Conservation (phyloP, 2,329 filamentous ascomycete species). For the Lachnellula arida region DNA sequence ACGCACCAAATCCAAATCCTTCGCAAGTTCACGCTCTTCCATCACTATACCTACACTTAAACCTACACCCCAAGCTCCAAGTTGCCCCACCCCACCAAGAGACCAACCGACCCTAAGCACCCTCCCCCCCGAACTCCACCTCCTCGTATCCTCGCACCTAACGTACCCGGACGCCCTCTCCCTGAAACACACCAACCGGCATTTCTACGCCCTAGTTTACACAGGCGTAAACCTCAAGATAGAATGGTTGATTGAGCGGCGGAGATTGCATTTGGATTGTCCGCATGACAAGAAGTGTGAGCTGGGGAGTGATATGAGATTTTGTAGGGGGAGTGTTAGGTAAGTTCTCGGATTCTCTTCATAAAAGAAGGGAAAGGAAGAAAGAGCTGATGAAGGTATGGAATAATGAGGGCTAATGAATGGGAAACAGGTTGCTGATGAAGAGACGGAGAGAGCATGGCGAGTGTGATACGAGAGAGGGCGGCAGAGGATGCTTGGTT, state of each 20-base stretch:
- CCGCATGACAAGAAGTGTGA: conserved; percentile 55
- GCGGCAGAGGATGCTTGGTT: conserved; percentile 29
- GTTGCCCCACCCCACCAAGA: background rate
- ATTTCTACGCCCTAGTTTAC: conserved; percentile 61
- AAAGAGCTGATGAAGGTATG: no score
- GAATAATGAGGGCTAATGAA: background rate
- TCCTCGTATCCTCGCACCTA: conserved; percentile 55
- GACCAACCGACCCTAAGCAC: conserved; percentile 18
- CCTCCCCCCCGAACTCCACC: conserved; percentile 63
- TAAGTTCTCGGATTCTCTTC: conserved; percentile 33
- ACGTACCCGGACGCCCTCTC: conserved; percentile 68
- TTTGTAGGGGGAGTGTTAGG: conserved; percentile 57
- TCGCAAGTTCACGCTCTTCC: background rate
- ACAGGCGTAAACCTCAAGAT: conserved; percentile 63
- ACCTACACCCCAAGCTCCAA: background rate
- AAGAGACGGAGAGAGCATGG: conserved; percentile 53
- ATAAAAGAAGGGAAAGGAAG: background rate
- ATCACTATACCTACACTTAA: no score
- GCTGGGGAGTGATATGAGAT: conserved; percentile 53
- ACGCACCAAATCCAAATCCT: background rate
- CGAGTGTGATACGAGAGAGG: conserved; percentile 46
- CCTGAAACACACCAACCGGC: conserved; percentile 59
- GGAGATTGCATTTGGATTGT: conserved; percentile 59
- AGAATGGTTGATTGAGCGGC: conserved; percentile 62
- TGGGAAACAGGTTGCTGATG: conserved; percentile 48